These are phyloP conservation scores for Dactylorhiza incarnata DNA, from an alignment of 106 monocot species.

Conservation along the genomic window DNA sequence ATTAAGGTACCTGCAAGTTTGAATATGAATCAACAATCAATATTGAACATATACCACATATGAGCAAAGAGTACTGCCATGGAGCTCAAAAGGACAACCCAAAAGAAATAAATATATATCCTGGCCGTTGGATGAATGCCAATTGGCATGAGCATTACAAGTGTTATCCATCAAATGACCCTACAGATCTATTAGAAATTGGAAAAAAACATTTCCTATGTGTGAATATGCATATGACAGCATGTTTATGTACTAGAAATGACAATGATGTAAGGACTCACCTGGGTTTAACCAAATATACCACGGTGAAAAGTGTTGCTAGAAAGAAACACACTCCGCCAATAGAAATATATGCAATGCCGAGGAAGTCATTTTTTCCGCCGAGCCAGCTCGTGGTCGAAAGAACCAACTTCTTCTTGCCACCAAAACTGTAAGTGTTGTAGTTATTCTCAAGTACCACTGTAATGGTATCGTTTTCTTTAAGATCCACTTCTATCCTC, in stretches of 20 bases:
- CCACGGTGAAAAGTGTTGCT: conserved; percentile 14
- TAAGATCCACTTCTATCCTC: conserved; percentile 16
- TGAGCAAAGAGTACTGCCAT: no score
- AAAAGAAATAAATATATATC: no score
- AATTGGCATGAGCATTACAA: no score
- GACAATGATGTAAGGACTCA: background rate
- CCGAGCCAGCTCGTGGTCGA: conserved; percentile 13
- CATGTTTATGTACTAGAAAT: background rate
- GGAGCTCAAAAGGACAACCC: no score
- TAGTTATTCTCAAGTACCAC: conserved; percentile 13
- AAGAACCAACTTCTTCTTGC: conserved; percentile 13
- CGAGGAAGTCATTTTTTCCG: conserved; percentile 16
- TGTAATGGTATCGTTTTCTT: conserved; percentile 11
- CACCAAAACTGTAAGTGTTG: conserved; percentile 12
- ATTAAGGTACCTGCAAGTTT: no score
- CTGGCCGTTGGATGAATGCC: no score
- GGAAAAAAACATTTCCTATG: no score
- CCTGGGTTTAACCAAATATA: conserved; percentile 20
- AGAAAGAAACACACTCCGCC: conserved; percentile 20
- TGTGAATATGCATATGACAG: background rate
- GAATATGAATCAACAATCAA: no score
- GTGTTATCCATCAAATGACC: no score
- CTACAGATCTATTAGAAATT: no score
- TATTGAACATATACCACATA: no score
- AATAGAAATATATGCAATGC: conserved; percentile 16